phyloP scores from a whole-genome alignment of 345 rosid genomes.

The Populus pruinosa region DNA sequence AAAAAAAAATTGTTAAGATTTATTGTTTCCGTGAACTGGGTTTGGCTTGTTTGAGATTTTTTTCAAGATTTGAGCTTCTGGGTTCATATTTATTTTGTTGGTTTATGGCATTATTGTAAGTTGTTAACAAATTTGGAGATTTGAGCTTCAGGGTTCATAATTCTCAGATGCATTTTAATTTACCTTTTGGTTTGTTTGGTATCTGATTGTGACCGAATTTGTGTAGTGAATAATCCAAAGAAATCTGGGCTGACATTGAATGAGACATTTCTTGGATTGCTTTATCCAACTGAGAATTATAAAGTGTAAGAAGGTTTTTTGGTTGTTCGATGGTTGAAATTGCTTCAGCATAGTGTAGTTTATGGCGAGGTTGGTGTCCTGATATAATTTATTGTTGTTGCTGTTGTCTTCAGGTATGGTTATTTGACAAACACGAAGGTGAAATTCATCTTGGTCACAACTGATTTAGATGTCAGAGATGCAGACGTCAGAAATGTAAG shows the following conservation, averaged over 20 bases:
- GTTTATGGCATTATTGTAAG: not conserved
- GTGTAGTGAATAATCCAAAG: conserved; percentile 84
- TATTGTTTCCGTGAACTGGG: not conserved
- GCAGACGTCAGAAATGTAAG: conserved; percentile 91
- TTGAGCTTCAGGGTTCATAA: not conserved
- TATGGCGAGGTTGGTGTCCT: not conserved
- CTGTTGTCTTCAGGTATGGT: conserved; percentile 58
- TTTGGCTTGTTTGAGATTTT: not conserved
- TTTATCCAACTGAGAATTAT: conserved; percentile 85
- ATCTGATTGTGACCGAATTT: conserved; percentile 7
- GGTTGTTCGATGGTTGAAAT: not conserved
- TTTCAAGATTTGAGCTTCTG: not conserved
- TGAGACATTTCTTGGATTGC: conserved; percentile 89
- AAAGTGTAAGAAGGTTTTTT: conserved; percentile 63
- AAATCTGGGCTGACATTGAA: conserved; percentile 74
- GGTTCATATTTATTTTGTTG: too few species aligned
- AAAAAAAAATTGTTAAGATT: not conserved
- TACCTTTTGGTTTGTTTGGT: not conserved
- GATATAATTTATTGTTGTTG: not conserved
- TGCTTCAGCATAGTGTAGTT: not conserved
- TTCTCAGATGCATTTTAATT: too few species aligned
- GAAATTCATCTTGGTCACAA: conserved; percentile 82
- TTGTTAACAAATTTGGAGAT: not conserved
- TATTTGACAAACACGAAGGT: conserved; percentile 96
- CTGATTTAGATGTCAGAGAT: conserved; percentile 85